phyloP scores from a whole-genome alignment of 2,329 filamentous ascomycete species.

The Aspergillus glaucus region DNA sequence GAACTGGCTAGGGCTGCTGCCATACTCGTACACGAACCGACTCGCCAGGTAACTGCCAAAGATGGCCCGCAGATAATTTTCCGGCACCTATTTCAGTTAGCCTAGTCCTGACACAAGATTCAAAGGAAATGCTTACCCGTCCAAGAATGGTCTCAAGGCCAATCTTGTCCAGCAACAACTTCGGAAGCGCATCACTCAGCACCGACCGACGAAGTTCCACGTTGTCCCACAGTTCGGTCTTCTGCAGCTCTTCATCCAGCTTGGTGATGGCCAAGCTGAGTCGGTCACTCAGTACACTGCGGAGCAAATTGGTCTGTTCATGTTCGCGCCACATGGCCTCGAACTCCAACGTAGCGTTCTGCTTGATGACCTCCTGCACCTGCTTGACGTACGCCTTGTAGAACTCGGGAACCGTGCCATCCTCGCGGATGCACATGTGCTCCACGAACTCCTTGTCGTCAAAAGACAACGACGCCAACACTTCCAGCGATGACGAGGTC shows the following conservation, averaged over 20 bases:
- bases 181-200: constrained; percentile 77
- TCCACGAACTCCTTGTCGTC: constrained; percentile 81
- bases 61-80: constrained; percentile 86
- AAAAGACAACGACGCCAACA: constrained; percentile 88
- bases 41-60: constrained; percentile 94
- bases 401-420: constrained; percentile 76
- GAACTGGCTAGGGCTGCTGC: constrained; percentile 88
- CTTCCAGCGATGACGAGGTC: constrained; percentile 92
- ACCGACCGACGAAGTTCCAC: constrained; percentile 69
- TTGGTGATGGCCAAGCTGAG: constrained; percentile 91
- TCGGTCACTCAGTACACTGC: constrained; percentile 85
- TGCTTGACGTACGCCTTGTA: constrained; percentile 89
- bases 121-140: constrained; percentile 50
- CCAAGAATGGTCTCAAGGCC: constrained; percentile 80
- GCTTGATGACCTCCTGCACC: constrained; percentile 83
- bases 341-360: constrained; percentile 89
- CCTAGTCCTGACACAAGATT: background rate
- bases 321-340: constrained; percentile 98
- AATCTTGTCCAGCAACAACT: constrained; percentile 78
- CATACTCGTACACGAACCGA: constrained; percentile 93
- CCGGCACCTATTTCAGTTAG: constrained; percentile 58
- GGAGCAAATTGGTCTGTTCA: constrained; percentile 68
- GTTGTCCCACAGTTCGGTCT: constrained; percentile 86
- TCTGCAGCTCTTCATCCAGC: constrained; percentile 91
- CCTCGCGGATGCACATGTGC: constrained; percentile 83